Evolutionary conservation across 2,329 filamentous ascomycete species (phyloP), one percentile per base, ranked within the genome.

Genomic region (Aspergillus fijiensis): DNA sequence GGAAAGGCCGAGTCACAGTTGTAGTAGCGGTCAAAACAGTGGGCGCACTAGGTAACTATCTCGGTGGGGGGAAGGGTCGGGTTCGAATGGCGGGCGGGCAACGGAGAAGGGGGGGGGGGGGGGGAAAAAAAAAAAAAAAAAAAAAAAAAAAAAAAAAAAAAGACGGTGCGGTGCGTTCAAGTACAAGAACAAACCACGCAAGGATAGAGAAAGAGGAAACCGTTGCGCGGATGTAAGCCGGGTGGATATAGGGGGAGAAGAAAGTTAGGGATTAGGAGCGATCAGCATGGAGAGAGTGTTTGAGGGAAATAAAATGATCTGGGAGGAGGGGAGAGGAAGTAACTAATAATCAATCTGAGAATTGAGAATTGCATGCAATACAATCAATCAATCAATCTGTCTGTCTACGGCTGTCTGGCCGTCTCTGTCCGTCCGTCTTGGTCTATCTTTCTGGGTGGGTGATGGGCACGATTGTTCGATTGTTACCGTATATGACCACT

Each of bases 11-110:
- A 62, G 57, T 63, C 61, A 49, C 35, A 33, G 33, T 59, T 57
- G 62, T 67, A 68, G 62, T 68, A 69, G 67, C 67, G 67, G 67
- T 69, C 67, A 69, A 69, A 69, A 67, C 67, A 67, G 60, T 61
- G 65, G 67, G 62, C 65, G 60, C 64, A 64, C 64, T 60, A 63
- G 45, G 55, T 54, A 51, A 52, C 53, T 59, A 54, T 55, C 58
- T 52, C 52, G 56, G 63, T 62, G 62, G 65, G 63, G 62, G 58
- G 54, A 49, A 7, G 51, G 51, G 25, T 23, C 33, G 25, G 42
- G n/a, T 55, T 45, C 29, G 42, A 55, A 55, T 55, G 53, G 53
- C 53, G 47, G 53, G 53, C 53, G 42, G 42, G 39, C 39, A 45
- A 45, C 39, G 49, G 47, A n/a, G 27, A n/a, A n/a, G 31, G 42